These are phyloP conservation scores for Citrullus amarus DNA, from an alignment of 306 rosid genomes.

Conservation along the genomic window DNA sequence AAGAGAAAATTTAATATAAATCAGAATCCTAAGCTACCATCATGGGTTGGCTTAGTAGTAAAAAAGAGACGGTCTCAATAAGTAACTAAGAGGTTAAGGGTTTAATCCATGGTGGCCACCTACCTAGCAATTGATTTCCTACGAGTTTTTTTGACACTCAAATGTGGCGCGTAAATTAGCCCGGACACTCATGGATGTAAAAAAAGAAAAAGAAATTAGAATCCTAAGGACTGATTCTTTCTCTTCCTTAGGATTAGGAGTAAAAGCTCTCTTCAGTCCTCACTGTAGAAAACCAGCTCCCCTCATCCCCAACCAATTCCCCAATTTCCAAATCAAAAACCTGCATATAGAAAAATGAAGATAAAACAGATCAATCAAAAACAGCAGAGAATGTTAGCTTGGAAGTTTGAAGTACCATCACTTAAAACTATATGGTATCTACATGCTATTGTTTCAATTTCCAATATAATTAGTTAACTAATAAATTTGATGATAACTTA, in stretches of 20 bases:
- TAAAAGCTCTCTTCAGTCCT: conserved; percentile 28
- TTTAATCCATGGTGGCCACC: too few species aligned
- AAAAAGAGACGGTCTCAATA: too few species aligned
- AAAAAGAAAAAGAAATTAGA: not conserved
- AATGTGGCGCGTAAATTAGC: too few species aligned
- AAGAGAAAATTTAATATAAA: not conserved
- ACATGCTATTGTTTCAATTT: not conserved
- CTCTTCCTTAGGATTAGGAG: conserved; percentile 33
- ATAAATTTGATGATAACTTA: not conserved
- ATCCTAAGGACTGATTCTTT: conserved; percentile 40
- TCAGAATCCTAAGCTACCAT: not conserved
- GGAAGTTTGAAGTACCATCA: too few species aligned
- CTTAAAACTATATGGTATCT: too few species aligned
- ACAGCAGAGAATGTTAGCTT: not conserved
- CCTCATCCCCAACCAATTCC: conserved; percentile 32
- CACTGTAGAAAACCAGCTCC: conserved; percentile 17
- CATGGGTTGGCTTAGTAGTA: too few species aligned
- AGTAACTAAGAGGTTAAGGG: too few species aligned
- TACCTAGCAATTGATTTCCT: too few species aligned
- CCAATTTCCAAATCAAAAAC: conserved; percentile 39
- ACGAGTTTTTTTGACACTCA: too few species aligned
- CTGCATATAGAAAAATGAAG: conserved; percentile 3
- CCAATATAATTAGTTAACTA: not conserved
- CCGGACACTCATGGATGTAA: too few species aligned
- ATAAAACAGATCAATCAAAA: not conserved